phyloP scores from a whole-genome alignment of 2,329 filamentous ascomycete species.

The Xylariaceae sp. region DNA sequence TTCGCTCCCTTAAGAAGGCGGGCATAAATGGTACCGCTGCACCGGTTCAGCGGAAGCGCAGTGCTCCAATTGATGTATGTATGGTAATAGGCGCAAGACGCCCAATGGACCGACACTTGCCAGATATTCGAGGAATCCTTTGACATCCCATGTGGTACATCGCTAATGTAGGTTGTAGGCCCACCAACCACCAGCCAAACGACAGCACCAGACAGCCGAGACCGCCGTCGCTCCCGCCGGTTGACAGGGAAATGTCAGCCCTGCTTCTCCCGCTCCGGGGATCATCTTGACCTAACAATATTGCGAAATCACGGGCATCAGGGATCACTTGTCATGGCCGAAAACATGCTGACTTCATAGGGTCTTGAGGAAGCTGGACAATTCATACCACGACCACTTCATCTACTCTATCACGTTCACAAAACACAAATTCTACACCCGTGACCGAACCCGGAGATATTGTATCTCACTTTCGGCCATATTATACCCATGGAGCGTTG shows the following conservation, averaged over 20 bases:
- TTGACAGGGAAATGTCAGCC: constrained; percentile 17
- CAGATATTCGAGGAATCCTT: constrained; percentile 19
- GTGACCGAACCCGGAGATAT: no score
- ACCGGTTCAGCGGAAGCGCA: constrained; percentile 44
- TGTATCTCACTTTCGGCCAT: no score
- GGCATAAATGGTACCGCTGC: constrained; percentile 38
- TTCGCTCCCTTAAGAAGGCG: constrained; percentile 51
- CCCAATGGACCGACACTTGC: constrained; percentile 20
- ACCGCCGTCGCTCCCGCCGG: constrained; percentile 28
- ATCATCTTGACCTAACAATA: neutral
- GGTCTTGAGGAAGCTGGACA: neutral
- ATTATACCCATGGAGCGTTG: neutral
- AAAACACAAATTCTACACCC: no score
- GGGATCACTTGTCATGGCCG: neutral
- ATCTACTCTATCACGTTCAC: no score
- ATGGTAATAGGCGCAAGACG: constrained; percentile 25
- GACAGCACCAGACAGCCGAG: constrained; percentile 28
- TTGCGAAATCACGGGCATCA: neutral
- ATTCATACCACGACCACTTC: no score
- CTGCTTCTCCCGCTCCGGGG: neutral
- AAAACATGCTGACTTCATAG: neutral
- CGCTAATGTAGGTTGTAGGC: constrained; percentile 29
- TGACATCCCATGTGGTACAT: constrained; percentile 9
- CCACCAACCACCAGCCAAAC: constrained; percentile 32
- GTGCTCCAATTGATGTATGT: constrained; percentile 39